Conservation (phyloP, 495 filamentous ascomycete genomes). For the Achaetomiella virescens region DNA sequence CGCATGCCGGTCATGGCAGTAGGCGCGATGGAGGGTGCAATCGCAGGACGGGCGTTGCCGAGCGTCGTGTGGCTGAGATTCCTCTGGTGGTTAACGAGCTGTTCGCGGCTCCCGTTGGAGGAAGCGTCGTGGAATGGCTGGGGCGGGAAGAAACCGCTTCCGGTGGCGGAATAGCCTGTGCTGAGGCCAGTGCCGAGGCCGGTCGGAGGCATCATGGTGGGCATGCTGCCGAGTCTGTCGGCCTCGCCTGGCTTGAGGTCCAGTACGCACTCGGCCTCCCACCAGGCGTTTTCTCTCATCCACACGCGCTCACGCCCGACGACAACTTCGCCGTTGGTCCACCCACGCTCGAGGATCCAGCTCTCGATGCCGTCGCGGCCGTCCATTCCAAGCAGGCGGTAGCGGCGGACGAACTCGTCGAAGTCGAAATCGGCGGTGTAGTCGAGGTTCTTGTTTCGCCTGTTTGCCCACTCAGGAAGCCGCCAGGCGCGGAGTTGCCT, state of each 20-base stretch:
- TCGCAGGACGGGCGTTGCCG: conserved; percentile 34
- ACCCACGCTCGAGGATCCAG: conserved; percentile 92
- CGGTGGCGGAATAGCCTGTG: conserved; percentile 57
- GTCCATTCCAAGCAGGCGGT: conserved; percentile 73
- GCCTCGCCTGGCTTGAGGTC: conserved; percentile 67
- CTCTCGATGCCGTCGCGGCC: conserved; percentile 90
- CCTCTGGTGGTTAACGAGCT: conserved; percentile 56
- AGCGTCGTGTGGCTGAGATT: conserved; percentile 55
- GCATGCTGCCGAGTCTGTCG: conserved; percentile 37
- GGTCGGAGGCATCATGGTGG: conserved; percentile 43
- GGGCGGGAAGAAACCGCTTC: conserved; percentile 65
- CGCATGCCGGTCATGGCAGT: conserved; percentile 59
- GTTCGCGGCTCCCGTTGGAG: conserved; percentile 62
- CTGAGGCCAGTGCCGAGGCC: conserved; percentile 36
- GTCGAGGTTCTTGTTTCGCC: conserved; percentile 84
- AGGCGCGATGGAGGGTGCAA: conserved; percentile 67
- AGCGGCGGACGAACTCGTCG: conserved; percentile 82
- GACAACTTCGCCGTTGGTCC: conserved; percentile 96
- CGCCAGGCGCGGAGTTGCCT: conserved; percentile 89
- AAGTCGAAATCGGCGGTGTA: conserved; percentile 95
- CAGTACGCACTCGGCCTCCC: conserved; percentile 96
- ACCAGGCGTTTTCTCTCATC: conserved; percentile 93
- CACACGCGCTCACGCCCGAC: conserved; percentile 86
- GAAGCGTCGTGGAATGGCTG: conserved; percentile 52
- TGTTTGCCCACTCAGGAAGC: conserved; percentile 92